Evolutionary conservation across 108 stramenopile species (phyloP).

Genomic region (Nitzschia sp.): DNA sequence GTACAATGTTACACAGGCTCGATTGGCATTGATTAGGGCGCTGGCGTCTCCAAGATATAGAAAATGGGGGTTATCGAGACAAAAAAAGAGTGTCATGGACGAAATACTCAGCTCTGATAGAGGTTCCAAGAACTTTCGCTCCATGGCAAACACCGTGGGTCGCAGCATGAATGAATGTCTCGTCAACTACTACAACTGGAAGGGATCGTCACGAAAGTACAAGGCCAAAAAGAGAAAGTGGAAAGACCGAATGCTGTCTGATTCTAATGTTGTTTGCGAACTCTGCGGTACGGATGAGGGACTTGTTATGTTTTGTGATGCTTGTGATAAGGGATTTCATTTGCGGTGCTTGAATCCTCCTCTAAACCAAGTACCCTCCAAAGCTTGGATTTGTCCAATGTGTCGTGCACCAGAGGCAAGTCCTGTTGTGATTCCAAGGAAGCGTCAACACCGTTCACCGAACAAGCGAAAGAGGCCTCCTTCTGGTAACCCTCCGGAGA

Average conservation of each 20-base stretch:
- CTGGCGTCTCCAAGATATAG: not conserved
- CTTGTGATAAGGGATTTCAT: slow-evolving; percentile 74
- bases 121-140: slow-evolving; percentile 41
- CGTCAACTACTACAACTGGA: slow-evolving; percentile 59
- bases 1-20: slow-evolving; percentile 42
- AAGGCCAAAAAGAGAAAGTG: slow-evolving; percentile 42
- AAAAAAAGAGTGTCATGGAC: not conserved
- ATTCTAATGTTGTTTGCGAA: slow-evolving; percentile 45
- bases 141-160: slow-evolving; percentile 49
- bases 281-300: slow-evolving; percentile 59
- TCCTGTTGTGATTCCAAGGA: not conserved
- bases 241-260: slow-evolving; percentile 20
- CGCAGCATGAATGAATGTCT: slow-evolving; percentile 48
- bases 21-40: slow-evolving; percentile 18
- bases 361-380: slow-evolving; percentile 62
- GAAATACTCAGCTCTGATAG: not conserved
- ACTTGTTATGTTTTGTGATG: slow-evolving; percentile 70
- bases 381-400: slow-evolving; percentile 76
- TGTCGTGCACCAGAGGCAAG: slow-evolving; percentile 31
- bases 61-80: not conserved
- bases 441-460: no score
- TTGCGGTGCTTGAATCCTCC: slow-evolving; percentile 62
- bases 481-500: no score
- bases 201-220: slow-evolving; percentile 34
- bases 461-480: no score